Conservation (phyloP, 257 asterid species). For the Verbascum thapsus region DNA sequence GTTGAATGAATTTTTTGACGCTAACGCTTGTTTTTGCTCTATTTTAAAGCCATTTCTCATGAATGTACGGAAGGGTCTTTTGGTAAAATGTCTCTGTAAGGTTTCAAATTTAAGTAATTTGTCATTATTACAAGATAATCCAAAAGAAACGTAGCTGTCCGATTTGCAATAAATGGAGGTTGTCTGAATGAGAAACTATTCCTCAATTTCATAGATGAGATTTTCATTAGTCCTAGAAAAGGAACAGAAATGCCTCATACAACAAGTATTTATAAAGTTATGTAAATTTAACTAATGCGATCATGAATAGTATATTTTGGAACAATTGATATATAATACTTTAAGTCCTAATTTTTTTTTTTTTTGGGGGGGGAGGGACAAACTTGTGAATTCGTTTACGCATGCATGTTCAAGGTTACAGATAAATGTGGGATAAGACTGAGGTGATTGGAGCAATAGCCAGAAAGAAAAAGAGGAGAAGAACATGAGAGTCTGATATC, state of each 20-base stretch:
- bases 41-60: neutral
- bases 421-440: neutral
- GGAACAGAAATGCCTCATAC: neutral
- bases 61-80: slow-evolving; percentile 12
- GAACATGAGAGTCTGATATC: neutral
- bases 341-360: neutral
- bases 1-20: slow-evolving; percentile 9
- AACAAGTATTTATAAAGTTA: neutral
- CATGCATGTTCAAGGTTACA: too few relatives aligned
- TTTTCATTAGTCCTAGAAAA: neutral
- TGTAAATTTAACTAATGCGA: neutral
- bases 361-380: neutral
- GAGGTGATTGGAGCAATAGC: neutral
- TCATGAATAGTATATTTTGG: neutral
- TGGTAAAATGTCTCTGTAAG: neutral
- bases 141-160: slow-evolving; percentile 18
- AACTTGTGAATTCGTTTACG: neutral
- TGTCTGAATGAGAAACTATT: neutral
- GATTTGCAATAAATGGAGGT: slow-evolving; percentile 4
- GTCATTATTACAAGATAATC: slow-evolving; percentile 14
- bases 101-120: slow-evolving; percentile 10
- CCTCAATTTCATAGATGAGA: neutral
- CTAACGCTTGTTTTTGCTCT: slow-evolving; percentile 10
- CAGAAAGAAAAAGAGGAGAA: neutral
- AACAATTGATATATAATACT: neutral